Conservation (phyloP, 208 protist species). For the Leishmania guyanensis region DNA sequence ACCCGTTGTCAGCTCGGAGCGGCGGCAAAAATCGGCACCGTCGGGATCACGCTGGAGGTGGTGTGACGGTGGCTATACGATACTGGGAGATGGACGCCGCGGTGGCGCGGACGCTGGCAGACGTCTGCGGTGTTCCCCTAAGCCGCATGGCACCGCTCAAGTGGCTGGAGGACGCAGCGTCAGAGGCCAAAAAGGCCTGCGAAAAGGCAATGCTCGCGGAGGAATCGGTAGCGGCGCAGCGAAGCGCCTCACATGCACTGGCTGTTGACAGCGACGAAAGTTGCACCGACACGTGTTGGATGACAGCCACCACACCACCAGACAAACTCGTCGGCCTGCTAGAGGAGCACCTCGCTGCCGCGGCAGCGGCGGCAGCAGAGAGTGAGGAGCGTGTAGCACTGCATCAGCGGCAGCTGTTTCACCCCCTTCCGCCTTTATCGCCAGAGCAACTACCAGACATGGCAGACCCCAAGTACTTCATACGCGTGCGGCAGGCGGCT, state of each 20-base stretch:
- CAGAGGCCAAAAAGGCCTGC: conserved; percentile 3
- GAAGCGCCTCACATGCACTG: not conserved
- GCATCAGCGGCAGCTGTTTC: conserved; percentile 7
- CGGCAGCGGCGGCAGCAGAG: not conserved
- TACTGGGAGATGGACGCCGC: conserved; percentile 28
- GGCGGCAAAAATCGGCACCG: not conserved
- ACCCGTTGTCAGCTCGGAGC: not conserved
- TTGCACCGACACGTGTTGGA: not conserved
- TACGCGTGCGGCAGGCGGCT: conserved; percentile 16
- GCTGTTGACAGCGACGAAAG: not conserved
- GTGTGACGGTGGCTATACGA: conserved; percentile 10
- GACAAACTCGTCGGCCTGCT: conserved; percentile 16
- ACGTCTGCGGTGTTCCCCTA: conserved; percentile 25
- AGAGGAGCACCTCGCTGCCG: conserved; percentile 7
- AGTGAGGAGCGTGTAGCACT: not conserved
- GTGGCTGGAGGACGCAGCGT: conserved; percentile 42
- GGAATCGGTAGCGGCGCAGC: not conserved
- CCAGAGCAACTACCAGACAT: conserved; percentile 32
- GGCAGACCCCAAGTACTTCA: conserved; percentile 25
- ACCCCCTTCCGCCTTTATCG: conserved; percentile 24
- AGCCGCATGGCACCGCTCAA: conserved; percentile 33
- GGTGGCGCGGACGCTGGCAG: conserved; percentile 24
- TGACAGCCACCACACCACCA: conserved; percentile 13
- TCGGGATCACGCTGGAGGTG: not conserved
- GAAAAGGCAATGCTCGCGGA: not conserved